Evolutionary conservation across 768 basidiomycete species (phyloP), one percentile per base, ranked within the genome.

Genomic region (Fistulinella prunicolor): DNA sequence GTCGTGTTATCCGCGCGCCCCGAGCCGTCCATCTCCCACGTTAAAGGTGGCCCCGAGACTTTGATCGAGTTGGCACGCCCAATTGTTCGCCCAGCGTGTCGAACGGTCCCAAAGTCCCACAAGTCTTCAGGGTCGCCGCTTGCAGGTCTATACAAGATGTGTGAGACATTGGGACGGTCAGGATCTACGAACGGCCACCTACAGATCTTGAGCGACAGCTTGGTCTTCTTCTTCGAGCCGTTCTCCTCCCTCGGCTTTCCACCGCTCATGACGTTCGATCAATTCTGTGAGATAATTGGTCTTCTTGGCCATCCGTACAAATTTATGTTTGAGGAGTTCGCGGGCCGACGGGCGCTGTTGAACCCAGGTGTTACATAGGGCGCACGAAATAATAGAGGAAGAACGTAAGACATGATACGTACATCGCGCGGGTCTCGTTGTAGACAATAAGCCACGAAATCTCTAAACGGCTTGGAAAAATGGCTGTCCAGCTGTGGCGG

Each of bases 71-170:
- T 62, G 20, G 82, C 67, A 43, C 84, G 78, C n/a, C 89, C 89
- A 38, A 90, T 75, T 14, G 89, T 89, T 17, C 77, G 70, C 38
- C 76, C 70, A 36, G 80, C 80, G 59, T 93, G 85, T 47, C 90
- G 87, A 38, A 98, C 86, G 8, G 95, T 98, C 13, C 95, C 95
- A 69, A 97, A 96, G 65, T 98, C 95, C 95, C 95, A 98, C 28
- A 97, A 71, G 54, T 94, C 92, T 44, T 90, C 89, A 3, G 78
- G 75, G 56, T 88, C 86, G 30, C 75, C 77, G 46, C 73, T 73
- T 12, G 70, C 65, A 41, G 75, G 73, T 40, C 84, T 86, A 51
- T n/a, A 38, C 24, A 30, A 21, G 23, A 35, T 24, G 44, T 39
- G 37, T 24, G 34, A 46, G 46, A 19, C 4, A 38, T 42, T 14